These are phyloP conservation scores for Umbelopsis sp. DNA, from an alignment of 192 early-diverging fungal genomes.

Conservation along the genomic window DNA sequence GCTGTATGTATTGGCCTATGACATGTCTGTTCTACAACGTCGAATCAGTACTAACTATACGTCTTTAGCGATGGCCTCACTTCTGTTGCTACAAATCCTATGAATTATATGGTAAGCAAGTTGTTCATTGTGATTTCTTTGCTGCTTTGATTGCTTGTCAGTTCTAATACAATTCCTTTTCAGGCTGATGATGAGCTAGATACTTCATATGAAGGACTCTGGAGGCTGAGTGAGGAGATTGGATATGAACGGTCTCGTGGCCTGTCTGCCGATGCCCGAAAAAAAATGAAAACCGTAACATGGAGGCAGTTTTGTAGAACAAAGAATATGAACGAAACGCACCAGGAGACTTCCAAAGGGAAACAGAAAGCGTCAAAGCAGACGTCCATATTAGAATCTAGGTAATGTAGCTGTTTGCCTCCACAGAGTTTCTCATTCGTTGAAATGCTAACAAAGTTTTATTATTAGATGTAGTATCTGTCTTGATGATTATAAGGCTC, in stretches of 20 bases:
- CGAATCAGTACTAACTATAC: neutral
- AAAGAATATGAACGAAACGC: neutral
- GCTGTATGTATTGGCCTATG: neutral
- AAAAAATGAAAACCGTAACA: neutral
- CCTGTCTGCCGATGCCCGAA: neutral
- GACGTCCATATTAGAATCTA: neutral
- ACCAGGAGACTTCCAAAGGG: neutral
- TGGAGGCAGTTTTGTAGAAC: neutral
- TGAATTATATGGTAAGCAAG: slow-evolving; percentile 15
- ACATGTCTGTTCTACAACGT: neutral
- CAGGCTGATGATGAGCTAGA: slow-evolving; percentile 24
- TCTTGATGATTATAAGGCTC: slow-evolving; percentile 1
- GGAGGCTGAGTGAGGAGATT: slow-evolving; percentile 18
- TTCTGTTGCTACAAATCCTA: neutral
- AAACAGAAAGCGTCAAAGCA: neutral
- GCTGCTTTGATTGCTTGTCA: neutral
- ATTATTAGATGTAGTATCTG: neutral
- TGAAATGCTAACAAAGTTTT: neutral
- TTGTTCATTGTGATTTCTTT: neutral
- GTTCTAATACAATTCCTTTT: neutral
- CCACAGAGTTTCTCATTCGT: no score
- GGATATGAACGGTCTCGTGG: slow-evolving; percentile 10
- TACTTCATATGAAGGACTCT: slow-evolving; percentile 17
- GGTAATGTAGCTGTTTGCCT: neutral
- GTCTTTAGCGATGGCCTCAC: neutral